Evolutionary conservation across 352 stramenopile species (phyloP).

Genomic region (Nothophytophthora sp.): DNA sequence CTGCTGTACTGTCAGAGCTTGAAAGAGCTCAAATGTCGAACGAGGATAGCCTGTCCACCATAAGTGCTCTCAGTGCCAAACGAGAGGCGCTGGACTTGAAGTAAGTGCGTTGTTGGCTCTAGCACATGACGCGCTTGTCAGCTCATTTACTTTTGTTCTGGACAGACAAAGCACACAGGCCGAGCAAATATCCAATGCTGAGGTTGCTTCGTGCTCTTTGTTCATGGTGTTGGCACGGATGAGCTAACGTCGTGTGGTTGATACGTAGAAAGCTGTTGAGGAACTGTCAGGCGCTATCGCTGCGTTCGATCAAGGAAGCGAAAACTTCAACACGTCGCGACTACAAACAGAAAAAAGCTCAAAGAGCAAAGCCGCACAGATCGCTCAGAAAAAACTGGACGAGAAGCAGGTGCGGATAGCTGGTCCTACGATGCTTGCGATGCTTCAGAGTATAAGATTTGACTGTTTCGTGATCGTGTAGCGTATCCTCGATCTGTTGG

Average conservation of each 20-base stretch:
- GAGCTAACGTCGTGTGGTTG: conserved; percentile 7
- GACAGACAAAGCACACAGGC: conserved; percentile 27
- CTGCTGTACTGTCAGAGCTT: conserved; percentile 37
- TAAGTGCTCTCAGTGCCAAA: conserved; percentile 22
- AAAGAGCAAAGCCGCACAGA: conserved; percentile 13
- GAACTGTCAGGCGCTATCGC: conserved; percentile 29
- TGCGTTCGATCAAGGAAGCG: conserved; percentile 6
- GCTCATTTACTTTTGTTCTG: neutral
- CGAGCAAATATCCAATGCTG: conserved; percentile 25
- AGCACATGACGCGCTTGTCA: neutral
- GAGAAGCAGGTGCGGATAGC: conserved; percentile 27
- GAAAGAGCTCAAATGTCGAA: conserved; percentile 52
- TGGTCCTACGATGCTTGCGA: neutral
- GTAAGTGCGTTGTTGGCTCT: conserved; percentile 11
- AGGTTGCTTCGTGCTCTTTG: conserved; percentile 18
- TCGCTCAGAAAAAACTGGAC: conserved; percentile 20
- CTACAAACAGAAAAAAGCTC: conserved; percentile 19
- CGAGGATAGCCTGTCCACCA: conserved; percentile 39
- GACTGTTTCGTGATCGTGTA: conserved; percentile 4
- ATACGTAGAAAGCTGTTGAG: conserved; percentile 28
- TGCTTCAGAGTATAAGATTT: too few relatives aligned
- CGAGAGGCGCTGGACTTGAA: conserved; percentile 32
- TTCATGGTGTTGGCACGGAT: neutral
- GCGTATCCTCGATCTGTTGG: conserved; percentile 18
- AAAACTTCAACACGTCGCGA: conserved; percentile 8